Base-by-base conservation (phyloP, 2,329 filamentous ascomycete species). In the Dactylellina cionopaga region DNA sequence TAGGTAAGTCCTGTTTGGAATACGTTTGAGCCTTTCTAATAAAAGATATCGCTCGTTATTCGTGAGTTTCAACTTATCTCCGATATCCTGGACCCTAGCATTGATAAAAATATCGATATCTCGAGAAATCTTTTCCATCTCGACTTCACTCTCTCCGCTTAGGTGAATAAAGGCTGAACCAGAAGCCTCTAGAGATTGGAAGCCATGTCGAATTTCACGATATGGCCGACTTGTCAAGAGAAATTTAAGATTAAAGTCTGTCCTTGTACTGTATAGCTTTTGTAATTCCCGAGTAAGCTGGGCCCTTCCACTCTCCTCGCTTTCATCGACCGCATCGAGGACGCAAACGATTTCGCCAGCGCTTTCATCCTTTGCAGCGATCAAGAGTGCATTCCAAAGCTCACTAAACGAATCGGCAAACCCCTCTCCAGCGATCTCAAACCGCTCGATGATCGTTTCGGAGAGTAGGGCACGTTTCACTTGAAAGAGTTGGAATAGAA, bases 251-350 rank as follows among this genome's bases (percentile, higher is more conserved):
- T n/a, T n/a, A n/a, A n/a, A 31, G 5, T 22, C 27, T 17, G 35
- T 49, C 2, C 5, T 5, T 2, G 17, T 10, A 11, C 10, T n/a
- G 22, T 51, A 51, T 2, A 51, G 27, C 11, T 51, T 27, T 22
- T 33, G 46, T 22, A 51, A 13, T 17, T 33, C n/a, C 9, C 0
- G 5, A 9, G 19, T 44, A 15, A 56, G n/a, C 13, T 9, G 39
- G 4, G 13, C 19, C 27, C 46, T 2, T 33, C 49, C 74, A 33
- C 5, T 25, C 1, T 19, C 11, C 19, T 33, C 49, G 56, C 77
- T 81, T 77, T 82, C 80, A 51, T 83, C 82, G 1, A 83, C 74
- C 0, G 80, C 81, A 75, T 83, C 81, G 3, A 83, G 68, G 1
- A 83, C 77, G 9, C 81, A 72, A 0, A 80, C 76, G 0, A 83